Percentiles rank a stretch among this genome's conserved stretches.
Evolutionary conservation across 2,329 filamentous ascomycete genomes (phyloP).

Genomic region (Talaromyces sp.): DNA sequence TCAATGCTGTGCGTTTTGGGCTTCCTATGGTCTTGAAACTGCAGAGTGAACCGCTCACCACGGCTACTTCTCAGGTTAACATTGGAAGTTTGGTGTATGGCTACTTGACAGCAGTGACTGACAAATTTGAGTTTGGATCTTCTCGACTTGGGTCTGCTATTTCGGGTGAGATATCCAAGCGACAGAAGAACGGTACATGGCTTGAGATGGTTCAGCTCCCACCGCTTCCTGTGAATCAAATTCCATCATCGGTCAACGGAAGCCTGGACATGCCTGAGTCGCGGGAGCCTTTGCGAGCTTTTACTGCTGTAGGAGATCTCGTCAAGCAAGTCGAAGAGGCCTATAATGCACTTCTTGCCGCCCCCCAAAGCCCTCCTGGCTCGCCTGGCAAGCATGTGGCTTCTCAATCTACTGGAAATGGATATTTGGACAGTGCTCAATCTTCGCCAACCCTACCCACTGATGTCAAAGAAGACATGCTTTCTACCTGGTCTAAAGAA

Average conservation of each 20-base stretch:
- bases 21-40: constrained; percentile 86
- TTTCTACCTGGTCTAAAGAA: constrained; percentile 77
- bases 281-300: constrained; percentile 58
- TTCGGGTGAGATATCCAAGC: constrained; percentile 70
- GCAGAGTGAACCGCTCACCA: constrained; percentile 50
- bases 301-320: constrained; percentile 69
- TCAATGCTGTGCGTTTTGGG: constrained; percentile 76
- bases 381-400: constrained; percentile 67
- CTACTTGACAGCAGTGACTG: constrained; percentile 78
- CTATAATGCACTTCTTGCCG: constrained; percentile 63
- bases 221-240: constrained; percentile 61
- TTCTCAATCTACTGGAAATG: constrained; percentile 59
- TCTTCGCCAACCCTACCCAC: constrained; percentile 61
- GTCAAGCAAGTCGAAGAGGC: constrained; percentile 71
- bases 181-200: constrained; percentile 76
- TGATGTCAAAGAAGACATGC: constrained; percentile 70
- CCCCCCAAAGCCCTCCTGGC: constrained; percentile 66
- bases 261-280: constrained; percentile 48
- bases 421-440: constrained; percentile 40
- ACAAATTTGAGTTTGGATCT: constrained; percentile 73
- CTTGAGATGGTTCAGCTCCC: constrained; percentile 71
- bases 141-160: constrained; percentile 69
- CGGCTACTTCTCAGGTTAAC: constrained; percentile 69
- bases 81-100: constrained; percentile 83
- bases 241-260: constrained; percentile 48